Evolutionary conservation across 2,329 filamentous ascomycete species (phyloP).

Genomic region (Claviceps sp.): DNA sequence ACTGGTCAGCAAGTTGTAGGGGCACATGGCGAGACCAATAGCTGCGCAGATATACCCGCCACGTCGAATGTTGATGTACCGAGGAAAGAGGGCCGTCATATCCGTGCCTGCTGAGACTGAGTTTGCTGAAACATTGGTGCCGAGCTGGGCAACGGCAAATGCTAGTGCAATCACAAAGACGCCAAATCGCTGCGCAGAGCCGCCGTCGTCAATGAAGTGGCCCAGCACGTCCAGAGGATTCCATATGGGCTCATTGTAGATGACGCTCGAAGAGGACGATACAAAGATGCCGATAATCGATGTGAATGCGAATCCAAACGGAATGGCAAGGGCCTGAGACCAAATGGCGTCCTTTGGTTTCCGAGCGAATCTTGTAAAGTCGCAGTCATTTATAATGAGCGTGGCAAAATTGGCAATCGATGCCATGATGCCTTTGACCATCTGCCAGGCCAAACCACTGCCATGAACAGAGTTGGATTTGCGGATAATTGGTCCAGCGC

Average conservation of each 20-base stretch:
- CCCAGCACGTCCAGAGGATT: slow-evolving; percentile 56
- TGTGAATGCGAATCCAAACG: slow-evolving; percentile 59
- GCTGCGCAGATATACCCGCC: slow-evolving; percentile 75
- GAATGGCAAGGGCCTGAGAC: slow-evolving; percentile 67
- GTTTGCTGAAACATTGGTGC: slow-evolving; percentile 80
- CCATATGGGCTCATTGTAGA: slow-evolving; percentile 58
- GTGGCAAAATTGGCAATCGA: slow-evolving; percentile 86
- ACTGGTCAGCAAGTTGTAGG: slow-evolving; percentile 62
- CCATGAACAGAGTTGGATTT: slow-evolving; percentile 52
- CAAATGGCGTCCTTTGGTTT: slow-evolving; percentile 66
- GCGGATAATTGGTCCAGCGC: slow-evolving; percentile 68
- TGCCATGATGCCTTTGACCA: slow-evolving; percentile 77
- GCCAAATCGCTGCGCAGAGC: slow-evolving; percentile 55
- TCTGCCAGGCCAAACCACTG: slow-evolving; percentile 61
- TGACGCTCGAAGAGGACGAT: slow-evolving; percentile 56
- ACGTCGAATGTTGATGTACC: slow-evolving; percentile 72
- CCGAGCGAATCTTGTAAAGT: slow-evolving; percentile 71
- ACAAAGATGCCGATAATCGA: slow-evolving; percentile 76
- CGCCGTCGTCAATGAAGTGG: slow-evolving; percentile 54
- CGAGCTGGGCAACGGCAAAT: slow-evolving; percentile 68
- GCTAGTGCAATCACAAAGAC: slow-evolving; percentile 60
- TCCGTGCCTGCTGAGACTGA: slow-evolving; percentile 73
- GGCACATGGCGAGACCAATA: slow-evolving; percentile 74
- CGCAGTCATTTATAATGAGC: slow-evolving; percentile 68
- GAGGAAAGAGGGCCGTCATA: slow-evolving; percentile 65